phyloP scores from a whole-genome alignment of 352 stramenopile species.

The Globisporangium recalcitrans region DNA sequence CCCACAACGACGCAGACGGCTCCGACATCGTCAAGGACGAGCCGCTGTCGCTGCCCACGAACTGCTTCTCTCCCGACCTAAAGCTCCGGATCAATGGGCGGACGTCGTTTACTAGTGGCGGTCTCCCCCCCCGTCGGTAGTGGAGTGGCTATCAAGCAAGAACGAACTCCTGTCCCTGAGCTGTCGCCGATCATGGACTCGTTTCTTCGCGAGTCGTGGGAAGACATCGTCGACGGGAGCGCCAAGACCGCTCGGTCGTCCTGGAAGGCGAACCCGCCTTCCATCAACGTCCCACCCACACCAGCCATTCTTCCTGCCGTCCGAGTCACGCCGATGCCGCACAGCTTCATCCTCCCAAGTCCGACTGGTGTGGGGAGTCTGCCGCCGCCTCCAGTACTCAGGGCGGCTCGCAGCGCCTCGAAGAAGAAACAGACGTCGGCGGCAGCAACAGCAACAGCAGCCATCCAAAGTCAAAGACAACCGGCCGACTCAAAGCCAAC shows the following conservation, averaged over 20 bases:
- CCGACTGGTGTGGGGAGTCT: slow-evolving; percentile 8
- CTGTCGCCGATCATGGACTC: slow-evolving; percentile 57
- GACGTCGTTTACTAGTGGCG: slow-evolving; percentile 14
- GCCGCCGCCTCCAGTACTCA: background rate
- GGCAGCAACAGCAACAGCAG: background rate
- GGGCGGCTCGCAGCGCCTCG: background rate
- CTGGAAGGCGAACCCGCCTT: slow-evolving; percentile 15
- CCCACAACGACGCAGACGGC: slow-evolving; percentile 22
- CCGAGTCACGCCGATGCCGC: slow-evolving; percentile 25
- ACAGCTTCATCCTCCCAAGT: slow-evolving; percentile 21
- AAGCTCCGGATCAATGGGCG: slow-evolving; percentile 29
- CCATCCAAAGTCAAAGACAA: background rate
- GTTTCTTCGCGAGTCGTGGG: slow-evolving; percentile 55
- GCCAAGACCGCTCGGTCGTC: slow-evolving; percentile 25
- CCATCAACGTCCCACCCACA: slow-evolving; percentile 2
- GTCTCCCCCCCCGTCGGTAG: background rate
- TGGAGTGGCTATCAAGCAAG: background rate
- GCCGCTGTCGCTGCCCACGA: slow-evolving; percentile 1
- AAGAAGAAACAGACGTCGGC: background rate
- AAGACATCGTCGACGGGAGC: slow-evolving; percentile 30
- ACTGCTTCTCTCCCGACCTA: slow-evolving; percentile 28
- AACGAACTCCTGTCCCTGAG: slow-evolving; percentile 12
- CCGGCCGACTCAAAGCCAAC: slow-evolving; percentile 6
- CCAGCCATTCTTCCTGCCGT: slow-evolving; percentile 10
- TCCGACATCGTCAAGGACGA: slow-evolving; percentile 12